Conservation (phyloP, 2,329 filamentous ascomycete genomes). For the Apiospora arundinis region DNA sequence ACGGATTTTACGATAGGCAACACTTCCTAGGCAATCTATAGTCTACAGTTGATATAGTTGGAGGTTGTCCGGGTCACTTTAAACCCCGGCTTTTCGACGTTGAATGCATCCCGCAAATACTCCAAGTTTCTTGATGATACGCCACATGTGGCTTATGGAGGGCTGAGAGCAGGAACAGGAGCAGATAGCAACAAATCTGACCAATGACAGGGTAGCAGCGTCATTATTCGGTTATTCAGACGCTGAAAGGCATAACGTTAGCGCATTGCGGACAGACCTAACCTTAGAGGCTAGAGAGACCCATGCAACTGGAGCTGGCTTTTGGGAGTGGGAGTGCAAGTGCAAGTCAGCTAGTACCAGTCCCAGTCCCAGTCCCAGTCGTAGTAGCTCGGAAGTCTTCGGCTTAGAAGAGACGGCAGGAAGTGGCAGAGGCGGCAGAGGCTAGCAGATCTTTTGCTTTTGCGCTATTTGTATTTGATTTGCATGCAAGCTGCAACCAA, state of each 20-base stretch:
- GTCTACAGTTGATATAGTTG: no score
- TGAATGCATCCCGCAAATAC: no score
- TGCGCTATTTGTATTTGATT: constrained; percentile 25
- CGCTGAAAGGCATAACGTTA: no score
- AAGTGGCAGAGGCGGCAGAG: background rate
- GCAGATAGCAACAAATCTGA: background rate
- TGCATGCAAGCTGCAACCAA: constrained; percentile 20
- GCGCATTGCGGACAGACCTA: no score
- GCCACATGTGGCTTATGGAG: background rate
- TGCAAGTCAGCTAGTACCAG: background rate
- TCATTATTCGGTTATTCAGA: no score
- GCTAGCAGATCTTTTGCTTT: constrained; percentile 27
- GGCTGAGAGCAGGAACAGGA: no score
- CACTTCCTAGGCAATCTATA: no score
- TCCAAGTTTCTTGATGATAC: background rate
- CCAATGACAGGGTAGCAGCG: no score
- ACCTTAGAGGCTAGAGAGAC: background rate
- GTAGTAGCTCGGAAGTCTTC: constrained; percentile 23
- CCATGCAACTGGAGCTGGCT: background rate
- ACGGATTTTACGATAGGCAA: no score
- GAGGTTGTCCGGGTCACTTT: no score
- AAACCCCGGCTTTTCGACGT: no score
- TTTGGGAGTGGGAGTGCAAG: background rate
- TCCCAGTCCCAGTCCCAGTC: no score
- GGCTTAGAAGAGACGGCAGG: constrained; percentile 11